phyloP scores from a whole-genome alignment of 2,329 filamentous ascomycete genomes.

The Ophiocordyceps camponoti-floridani region DNA sequence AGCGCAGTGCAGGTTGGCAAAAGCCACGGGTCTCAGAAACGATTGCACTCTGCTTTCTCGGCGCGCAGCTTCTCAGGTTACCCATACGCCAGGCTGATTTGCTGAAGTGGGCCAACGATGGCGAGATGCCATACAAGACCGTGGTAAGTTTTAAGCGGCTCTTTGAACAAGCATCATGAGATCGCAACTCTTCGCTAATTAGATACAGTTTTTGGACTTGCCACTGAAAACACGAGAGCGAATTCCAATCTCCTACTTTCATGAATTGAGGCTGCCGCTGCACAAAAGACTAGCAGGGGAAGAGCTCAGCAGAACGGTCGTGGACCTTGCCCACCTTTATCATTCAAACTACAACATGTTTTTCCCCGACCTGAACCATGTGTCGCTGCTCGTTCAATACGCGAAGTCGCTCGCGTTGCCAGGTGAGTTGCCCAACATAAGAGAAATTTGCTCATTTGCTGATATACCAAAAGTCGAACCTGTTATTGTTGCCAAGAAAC shows the following conservation, averaged over 20 bases:
- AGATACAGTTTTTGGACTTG: conserved; percentile 31
- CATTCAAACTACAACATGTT: conserved; percentile 47
- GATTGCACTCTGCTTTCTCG: conserved; percentile 65
- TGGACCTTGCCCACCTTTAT: conserved; percentile 46
- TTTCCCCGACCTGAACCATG: conserved; percentile 56
- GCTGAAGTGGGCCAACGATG: conserved; percentile 44
- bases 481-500: conserved; percentile 16
- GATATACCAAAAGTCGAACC: conserved; percentile 34
- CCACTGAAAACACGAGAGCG: conserved; percentile 47
- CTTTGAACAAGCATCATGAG: too few species aligned
- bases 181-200: not conserved
- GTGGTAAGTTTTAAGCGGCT: conserved; percentile 29
- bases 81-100: conserved; percentile 64
- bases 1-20: too few species aligned
- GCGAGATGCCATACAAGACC: conserved; percentile 53
- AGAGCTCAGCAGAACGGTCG: conserved; percentile 45
- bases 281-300: conserved; percentile 25
- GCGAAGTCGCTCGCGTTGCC: conserved; percentile 59
- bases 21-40: too few species aligned
- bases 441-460: conserved; percentile 4
- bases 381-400: conserved; percentile 50
- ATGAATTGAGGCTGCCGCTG: conserved; percentile 33
- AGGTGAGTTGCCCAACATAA: conserved; percentile 24
- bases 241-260: conserved; percentile 43
- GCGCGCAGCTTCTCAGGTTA: conserved; percentile 53